These are phyloP conservation scores for Chrysophaeum taylorii DNA, from an alignment of 352 stramenopile genomes.

Conservation along the genomic window DNA sequence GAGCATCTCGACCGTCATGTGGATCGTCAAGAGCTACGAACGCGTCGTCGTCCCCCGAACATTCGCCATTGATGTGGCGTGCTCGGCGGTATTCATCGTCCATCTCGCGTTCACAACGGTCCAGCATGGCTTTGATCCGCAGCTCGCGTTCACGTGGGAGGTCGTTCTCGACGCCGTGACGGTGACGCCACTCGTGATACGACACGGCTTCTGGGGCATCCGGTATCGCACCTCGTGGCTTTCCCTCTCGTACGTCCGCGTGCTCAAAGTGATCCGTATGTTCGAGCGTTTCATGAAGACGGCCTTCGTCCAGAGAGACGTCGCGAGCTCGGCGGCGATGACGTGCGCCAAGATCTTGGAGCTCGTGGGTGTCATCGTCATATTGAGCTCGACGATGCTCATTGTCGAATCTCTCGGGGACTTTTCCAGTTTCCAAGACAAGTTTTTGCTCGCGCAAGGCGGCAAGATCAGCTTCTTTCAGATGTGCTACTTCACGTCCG, in stretches of 20 bases:
- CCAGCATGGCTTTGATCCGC: no score
- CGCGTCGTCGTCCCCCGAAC: neutral
- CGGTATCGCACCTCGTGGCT: neutral
- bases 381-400: neutral
- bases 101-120: no score
- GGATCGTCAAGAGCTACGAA: neutral
- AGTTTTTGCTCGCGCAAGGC: neutral
- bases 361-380: neutral
- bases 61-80: neutral
- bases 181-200: no score
- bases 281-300: neutral
- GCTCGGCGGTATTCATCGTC: neutral
- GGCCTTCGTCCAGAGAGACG: no score
- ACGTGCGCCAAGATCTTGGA: neutral
- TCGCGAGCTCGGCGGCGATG: no score
- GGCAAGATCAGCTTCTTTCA: neutral
- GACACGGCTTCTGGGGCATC: no score
- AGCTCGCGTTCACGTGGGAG: neutral
- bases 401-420: neutral
- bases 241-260: neutral
- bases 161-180: neutral
- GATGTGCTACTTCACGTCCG: slow-evolving; percentile 9
- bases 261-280: neutral
- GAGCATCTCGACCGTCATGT: neutral
- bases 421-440: neutral